Base-by-base conservation (phyloP, 192 early-diverging fungal genomes). In the Entomortierella chlamydospora region DNA sequence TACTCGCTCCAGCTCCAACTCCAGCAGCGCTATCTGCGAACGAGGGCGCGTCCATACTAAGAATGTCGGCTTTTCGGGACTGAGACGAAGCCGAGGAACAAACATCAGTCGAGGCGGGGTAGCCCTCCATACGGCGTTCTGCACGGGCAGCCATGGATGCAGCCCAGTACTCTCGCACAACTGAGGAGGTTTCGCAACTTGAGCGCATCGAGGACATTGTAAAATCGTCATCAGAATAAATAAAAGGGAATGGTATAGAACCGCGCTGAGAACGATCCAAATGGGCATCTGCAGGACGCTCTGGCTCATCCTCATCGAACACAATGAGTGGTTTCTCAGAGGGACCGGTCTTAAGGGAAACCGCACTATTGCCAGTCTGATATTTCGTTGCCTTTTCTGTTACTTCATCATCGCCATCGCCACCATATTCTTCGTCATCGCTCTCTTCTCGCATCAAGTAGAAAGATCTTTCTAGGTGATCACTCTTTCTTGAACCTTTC, bases 91-190 rank as follows among this genome's bases (percentile, higher is more conserved):
- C 34, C 12, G 76, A 70, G 2, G 56, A 43, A 13, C 58, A 43
- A 2, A n/a, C n/a, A n/a, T n/a, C n/a, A n/a, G n/a, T n/a, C n/a
- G n/a, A n/a, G n/a, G n/a, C n/a, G n/a, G 57, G 58, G 34, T 53
- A 26, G 34, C 10, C 10, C 34, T 37, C 10, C 34, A 37, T 37
- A 37, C 34, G 68, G 17, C 76, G 76, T 42, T 70, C 67, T 41
- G 76, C 52, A 20, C 76, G 55, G 11, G 76, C 76, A 18, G 76
- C 68, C 68, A 70, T 70, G 34, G 76, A 79, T 2, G 76, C 76
- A 4, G 58, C 68, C 76, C 76, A 79, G 57, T 79, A 79, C 23
- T 70, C n/a, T 6, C 76, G 62, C 9, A 79, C 63, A 0, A 79
- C 68, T 4, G 76, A 70, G 17, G 69, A 71, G 0, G 69, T 56